These are phyloP conservation scores for Kwoniella botswanensis DNA, from an alignment of 768 basidiomycete genomes.

Conservation along the genomic window DNA sequence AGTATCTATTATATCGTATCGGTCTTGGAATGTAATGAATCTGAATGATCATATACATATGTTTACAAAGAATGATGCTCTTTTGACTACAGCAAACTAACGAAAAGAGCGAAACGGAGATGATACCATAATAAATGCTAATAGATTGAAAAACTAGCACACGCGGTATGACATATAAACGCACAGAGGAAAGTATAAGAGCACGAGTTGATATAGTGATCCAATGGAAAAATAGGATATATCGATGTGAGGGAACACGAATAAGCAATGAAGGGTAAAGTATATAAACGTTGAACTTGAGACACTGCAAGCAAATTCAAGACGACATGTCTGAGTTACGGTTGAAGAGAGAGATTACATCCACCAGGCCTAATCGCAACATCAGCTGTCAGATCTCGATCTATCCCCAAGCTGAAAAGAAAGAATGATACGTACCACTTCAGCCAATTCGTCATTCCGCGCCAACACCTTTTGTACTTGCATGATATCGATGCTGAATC, in stretches of 20 bases:
- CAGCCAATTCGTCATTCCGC: slow-evolving; percentile 46
- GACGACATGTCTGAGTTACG: background rate
- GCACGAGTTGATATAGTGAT: background rate
- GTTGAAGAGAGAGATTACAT: slow-evolving; percentile 32
- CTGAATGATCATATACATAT: background rate
- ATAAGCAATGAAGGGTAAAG: background rate
- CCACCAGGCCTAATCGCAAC: slow-evolving; percentile 44
- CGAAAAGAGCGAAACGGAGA: background rate
- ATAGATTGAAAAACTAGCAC: no score
- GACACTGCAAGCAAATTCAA: background rate
- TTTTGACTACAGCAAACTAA: background rate
- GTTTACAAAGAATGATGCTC: background rate
- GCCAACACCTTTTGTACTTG: slow-evolving; percentile 47
- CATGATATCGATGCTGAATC: slow-evolving; percentile 46
- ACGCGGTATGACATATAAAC: no score
- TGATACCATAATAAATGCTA: background rate
- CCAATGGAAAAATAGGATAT: no score
- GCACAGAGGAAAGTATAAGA: background rate
- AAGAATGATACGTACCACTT: slow-evolving; percentile 36
- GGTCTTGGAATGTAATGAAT: background rate
- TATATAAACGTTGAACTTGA: background rate
- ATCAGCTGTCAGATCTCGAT: slow-evolving; percentile 23
- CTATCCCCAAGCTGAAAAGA: background rate
- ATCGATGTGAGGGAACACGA: background rate
- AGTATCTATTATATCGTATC: background rate